These are phyloP conservation scores for Nakazawaea ernobii DNA, from an alignment of 805 yeast species.

Conservation along the genomic window DNA sequence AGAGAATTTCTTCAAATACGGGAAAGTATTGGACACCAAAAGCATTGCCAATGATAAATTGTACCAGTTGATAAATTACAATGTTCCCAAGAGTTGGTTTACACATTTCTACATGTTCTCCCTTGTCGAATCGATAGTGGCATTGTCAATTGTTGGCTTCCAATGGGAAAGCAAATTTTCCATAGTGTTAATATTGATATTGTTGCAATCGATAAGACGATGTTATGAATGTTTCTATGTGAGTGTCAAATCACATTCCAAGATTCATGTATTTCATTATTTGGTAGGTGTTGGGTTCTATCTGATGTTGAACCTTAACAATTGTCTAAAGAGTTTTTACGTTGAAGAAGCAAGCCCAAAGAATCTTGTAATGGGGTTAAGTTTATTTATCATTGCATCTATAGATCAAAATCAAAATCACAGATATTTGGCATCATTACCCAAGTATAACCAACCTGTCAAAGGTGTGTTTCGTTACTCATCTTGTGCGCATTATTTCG, in stretches of 20 bases:
- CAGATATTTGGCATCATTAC: conserved; percentile 36
- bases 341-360: conserved; percentile 3
- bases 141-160: conserved; percentile 17
- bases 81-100: conserved; percentile 62
- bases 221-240: conserved; percentile 47
- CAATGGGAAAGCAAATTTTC: conserved; percentile 12
- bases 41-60: conserved; percentile 3
- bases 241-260: conserved; percentile 39
- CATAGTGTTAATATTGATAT: conserved; percentile 20
- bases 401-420: conserved; percentile 48
- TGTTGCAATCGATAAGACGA: conserved; percentile 54
- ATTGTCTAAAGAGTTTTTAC: conserved; percentile 17
- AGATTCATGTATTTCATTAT: conserved; percentile 64
- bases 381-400: conserved; percentile 29
- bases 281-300: conserved; percentile 60
- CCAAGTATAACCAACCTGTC: conserved; percentile 53
- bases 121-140: conserved; percentile 22
- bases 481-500: conserved; percentile 65
- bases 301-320: conserved; percentile 36
- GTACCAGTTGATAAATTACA: conserved; percentile 23
- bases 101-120: conserved; percentile 55
- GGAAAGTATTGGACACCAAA: conserved; percentile 30
- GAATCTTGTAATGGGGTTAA: conserved; percentile 2
- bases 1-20: conserved; percentile 35
- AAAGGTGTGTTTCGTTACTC: conserved; percentile 42